Evolutionary conservation across 352 stramenopile genomes (phyloP).

Genomic region (Globisporangium camurandrum): DNA sequence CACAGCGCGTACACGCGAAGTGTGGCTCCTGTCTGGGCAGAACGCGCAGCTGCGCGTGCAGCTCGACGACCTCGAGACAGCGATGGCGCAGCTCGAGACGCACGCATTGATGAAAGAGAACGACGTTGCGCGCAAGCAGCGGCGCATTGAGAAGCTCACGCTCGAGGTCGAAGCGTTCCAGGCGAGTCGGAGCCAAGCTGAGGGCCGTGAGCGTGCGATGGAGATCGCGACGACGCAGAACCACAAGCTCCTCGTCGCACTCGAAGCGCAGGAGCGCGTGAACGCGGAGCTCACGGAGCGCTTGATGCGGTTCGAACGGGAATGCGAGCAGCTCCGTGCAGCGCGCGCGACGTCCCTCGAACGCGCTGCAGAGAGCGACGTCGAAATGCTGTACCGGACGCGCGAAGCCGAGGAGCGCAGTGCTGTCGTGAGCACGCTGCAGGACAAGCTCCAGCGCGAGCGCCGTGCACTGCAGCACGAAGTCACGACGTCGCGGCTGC

Average conservation of each 20-base stretch:
- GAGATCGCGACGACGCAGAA: conserved; percentile 75
- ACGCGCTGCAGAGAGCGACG: conserved; percentile 26
- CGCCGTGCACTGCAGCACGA: conserved; percentile 38
- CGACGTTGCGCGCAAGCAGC: conserved; percentile 39
- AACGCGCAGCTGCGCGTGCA: conserved; percentile 62
- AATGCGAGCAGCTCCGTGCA: conserved; percentile 33
- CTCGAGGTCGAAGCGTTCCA: conserved; percentile 48
- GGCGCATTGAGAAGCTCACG: conserved; percentile 49
- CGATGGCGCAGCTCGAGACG: conserved; percentile 55
- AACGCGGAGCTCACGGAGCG: conserved; percentile 18
- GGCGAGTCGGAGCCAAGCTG: conserved; percentile 32
- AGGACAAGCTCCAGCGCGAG: conserved; percentile 53
- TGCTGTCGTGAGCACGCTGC: conserved; percentile 21
- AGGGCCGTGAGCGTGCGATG: conserved; percentile 61
- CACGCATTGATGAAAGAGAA: conserved; percentile 51
- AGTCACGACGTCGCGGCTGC: conserved; percentile 27
- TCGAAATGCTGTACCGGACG: conserved; percentile 38
- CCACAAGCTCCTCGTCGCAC: conserved; percentile 49
- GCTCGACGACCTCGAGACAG: conserved; percentile 55
- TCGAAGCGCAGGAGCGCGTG: conserved; percentile 45
- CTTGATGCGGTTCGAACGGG: conserved; percentile 19
- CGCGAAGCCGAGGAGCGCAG: conserved; percentile 36
- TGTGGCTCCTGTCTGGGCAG: conserved; percentile 58
- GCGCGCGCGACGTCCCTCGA: conserved; percentile 22
- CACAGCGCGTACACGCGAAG: conserved; percentile 53